Percentiles rank a stretch among this genome's conserved stretches.
These are phyloP conservation scores for Solanum dulcamara DNA, from an alignment of 257 asterid species.

Conservation along the genomic window DNA sequence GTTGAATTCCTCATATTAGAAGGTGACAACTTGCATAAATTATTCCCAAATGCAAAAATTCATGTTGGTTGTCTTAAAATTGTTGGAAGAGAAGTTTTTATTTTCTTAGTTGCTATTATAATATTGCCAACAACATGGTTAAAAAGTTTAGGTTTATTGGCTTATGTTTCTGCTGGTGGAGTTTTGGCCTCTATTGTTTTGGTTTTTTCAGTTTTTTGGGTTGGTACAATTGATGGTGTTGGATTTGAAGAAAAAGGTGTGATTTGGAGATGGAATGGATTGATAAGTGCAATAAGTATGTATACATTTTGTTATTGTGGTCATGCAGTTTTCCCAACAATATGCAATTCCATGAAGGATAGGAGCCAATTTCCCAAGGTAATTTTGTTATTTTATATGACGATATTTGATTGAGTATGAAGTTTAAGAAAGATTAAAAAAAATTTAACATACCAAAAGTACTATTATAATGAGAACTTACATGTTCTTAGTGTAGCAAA, in stretches of 20 bases:
- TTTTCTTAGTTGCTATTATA: constrained; percentile 18
- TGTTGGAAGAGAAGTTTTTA: constrained; percentile 27
- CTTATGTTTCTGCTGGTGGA: constrained; percentile 39
- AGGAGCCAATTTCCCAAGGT: constrained; percentile 22
- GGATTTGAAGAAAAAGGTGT: constrained; percentile 33
- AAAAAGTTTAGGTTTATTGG: constrained; percentile 26
- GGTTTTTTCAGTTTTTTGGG: constrained; percentile 23
- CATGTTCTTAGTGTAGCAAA: no score
- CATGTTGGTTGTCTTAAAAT: constrained; percentile 6
- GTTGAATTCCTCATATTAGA: constrained; percentile 42
- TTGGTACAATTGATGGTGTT: constrained; percentile 38
- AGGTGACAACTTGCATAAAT: constrained; percentile 46
- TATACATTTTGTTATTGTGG: constrained; percentile 45
- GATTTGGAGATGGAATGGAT: constrained; percentile 25
- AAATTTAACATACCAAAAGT: no score
- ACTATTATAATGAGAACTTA: no score
- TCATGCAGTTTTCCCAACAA: constrained; percentile 42
- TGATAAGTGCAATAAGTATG: constrained; percentile 35
- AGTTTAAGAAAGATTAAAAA: neutral
- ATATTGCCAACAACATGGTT: constrained; percentile 54
- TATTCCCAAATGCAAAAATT: constrained; percentile 24
- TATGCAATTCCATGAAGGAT: constrained; percentile 41
- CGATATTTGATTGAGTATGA: neutral
- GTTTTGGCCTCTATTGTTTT: constrained; percentile 30
- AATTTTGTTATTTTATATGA: neutral